These are phyloP conservation scores for Rhynchosporium agropyri DNA, from an alignment of 2,329 filamentous ascomycete genomes.

Conservation along the genomic window DNA sequence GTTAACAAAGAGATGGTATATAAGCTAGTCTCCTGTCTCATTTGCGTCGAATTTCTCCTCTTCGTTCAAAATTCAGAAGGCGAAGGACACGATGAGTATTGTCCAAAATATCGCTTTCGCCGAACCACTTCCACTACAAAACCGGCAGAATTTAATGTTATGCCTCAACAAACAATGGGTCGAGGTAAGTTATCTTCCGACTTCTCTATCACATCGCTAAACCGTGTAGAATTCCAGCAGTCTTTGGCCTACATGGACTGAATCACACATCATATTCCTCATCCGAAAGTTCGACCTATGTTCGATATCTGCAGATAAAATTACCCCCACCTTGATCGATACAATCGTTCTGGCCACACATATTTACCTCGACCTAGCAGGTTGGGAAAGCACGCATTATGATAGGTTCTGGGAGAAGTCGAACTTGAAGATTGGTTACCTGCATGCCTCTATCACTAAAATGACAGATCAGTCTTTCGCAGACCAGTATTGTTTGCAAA, in stretches of 20 bases:
- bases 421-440: background rate
- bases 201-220: background rate
- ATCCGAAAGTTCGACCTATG: background rate
- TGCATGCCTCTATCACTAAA: background rate
- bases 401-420: slow-evolving; percentile 8
- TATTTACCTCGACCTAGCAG: background rate
- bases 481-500: background rate
- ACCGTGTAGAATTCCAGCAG: background rate
- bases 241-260: background rate
- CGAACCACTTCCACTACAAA: background rate
- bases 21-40: background rate
- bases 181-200: background rate
- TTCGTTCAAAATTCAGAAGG: background rate
- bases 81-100: background rate
- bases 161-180: slow-evolving; percentile 7
- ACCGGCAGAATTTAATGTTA: background rate
- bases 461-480: background rate
- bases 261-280: slow-evolving; percentile 1
- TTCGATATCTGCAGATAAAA: background rate
- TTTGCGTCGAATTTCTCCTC: background rate
- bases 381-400: background rate
- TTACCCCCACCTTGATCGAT: background rate
- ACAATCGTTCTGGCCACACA: background rate
- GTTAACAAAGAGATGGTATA: background rate
- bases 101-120: background rate